A percentile compares a stretch with the other conserved stretches of the same genome.
phyloP scores from a whole-genome alignment of 805 yeast species.

The Spathaspora passalidarum region DNA sequence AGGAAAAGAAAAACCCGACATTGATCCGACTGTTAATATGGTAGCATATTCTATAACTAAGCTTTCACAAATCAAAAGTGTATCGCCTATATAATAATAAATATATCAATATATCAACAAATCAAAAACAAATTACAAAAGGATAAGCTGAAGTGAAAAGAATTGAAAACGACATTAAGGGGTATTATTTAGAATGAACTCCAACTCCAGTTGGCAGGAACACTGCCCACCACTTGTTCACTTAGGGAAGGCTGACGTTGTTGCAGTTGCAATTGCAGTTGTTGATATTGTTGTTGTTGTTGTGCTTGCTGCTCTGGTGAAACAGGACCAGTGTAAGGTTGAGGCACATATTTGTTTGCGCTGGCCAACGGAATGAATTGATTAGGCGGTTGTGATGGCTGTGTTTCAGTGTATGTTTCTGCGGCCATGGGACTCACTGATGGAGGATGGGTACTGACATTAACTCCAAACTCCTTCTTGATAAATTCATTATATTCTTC shows the following conservation, averaged over 20 bases:
- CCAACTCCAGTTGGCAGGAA: slow-evolving; percentile 82
- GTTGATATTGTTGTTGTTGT: slow-evolving; percentile 1
- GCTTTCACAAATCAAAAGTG: too few relatives aligned
- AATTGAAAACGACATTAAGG: not conserved
- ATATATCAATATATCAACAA: not conserved
- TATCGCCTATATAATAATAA: too few relatives aligned
- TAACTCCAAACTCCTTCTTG: slow-evolving; percentile 35
- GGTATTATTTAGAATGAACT: slow-evolving; percentile 54
- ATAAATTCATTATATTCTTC: slow-evolving; percentile 55
- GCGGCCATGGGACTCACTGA: not conserved
- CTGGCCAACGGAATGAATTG: too few relatives aligned
- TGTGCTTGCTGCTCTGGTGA: not conserved
- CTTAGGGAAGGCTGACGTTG: slow-evolving; percentile 4
- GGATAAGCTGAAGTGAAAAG: not conserved
- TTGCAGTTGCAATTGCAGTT: slow-evolving; percentile 10
- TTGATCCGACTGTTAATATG: too few relatives aligned
- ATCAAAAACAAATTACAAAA: not conserved
- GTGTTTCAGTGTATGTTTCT: not conserved
- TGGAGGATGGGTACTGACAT: not conserved
- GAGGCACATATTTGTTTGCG: not conserved
- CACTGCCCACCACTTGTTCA: slow-evolving; percentile 41
- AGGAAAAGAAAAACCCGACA: too few relatives aligned
- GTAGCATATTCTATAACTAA: too few relatives aligned
- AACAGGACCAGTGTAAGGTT: not conserved
- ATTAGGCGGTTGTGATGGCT: too few relatives aligned